phyloP scores from a whole-genome alignment of 2,329 filamentous ascomycete species.

The Pyrenochaeta sp. region DNA sequence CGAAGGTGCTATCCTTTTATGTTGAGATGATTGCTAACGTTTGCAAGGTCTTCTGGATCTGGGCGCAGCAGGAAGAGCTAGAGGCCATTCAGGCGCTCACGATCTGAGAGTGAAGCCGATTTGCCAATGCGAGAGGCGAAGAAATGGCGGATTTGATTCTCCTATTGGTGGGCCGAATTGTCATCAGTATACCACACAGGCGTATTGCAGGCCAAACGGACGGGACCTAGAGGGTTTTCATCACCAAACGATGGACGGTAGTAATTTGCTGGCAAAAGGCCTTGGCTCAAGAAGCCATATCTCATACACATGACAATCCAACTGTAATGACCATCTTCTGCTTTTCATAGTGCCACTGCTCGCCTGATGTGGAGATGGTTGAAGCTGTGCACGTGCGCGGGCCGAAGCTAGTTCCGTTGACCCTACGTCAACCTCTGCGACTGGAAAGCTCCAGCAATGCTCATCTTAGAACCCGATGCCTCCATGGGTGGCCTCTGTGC shows the following conservation, averaged over 20 bases:
- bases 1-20: neutral
- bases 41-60: conserved; percentile 52
- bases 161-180: conserved; percentile 29
- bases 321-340: too few relatives aligned
- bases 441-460: conserved; percentile 28
- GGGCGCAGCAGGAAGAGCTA: conserved; percentile 44
- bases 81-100: conserved; percentile 27
- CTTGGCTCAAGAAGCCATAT: conserved; percentile 26
- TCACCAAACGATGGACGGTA: conserved; percentile 36
- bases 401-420: conserved; percentile 33
- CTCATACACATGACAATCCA: conserved; percentile 31
- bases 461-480: conserved; percentile 49
- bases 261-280: conserved; percentile 38
- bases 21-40: conserved; percentile 24
- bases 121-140: conserved; percentile 5
- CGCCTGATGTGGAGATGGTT: too few relatives aligned
- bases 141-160: conserved; percentile 21
- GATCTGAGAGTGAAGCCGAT: conserved; percentile 18
- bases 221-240: conserved; percentile 36
- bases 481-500: conserved; percentile 50
- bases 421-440: conserved; percentile 31
- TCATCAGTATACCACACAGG: conserved; percentile 36
- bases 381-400: conserved; percentile 32
- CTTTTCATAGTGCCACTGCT: neutral
- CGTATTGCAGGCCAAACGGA: conserved; percentile 33